These are phyloP conservation scores for Juncus effusus DNA, from an alignment of 176 grass and related monocot species.

Conservation along the genomic window DNA sequence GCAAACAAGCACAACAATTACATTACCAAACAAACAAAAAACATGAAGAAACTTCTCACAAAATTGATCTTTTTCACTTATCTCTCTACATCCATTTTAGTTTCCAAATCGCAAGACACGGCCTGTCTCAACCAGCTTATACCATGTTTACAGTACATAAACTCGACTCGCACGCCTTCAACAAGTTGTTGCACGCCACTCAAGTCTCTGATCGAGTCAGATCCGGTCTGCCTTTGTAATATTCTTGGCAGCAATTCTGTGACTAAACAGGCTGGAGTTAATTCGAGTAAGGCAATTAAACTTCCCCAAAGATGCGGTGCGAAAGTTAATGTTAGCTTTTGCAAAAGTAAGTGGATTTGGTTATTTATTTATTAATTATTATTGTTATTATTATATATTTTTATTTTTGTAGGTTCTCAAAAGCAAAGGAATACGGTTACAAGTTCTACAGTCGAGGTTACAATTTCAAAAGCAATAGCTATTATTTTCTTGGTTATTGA, in stretches of 20 bases:
- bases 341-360: conserved; percentile 3
- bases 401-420: conserved; percentile 17
- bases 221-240: conserved; percentile 26
- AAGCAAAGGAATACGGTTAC: conserved; percentile 23
- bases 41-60: conserved; percentile 13
- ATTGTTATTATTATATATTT: background rate
- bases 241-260: conserved; percentile 16
- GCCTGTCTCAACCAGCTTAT: conserved; percentile 32
- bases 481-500: background rate
- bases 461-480: conserved; percentile 4
- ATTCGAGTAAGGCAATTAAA: conserved; percentile 12
- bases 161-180: conserved; percentile 24
- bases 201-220: conserved; percentile 19
- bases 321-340: conserved; percentile 19
- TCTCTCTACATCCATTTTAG: conserved; percentile 14
- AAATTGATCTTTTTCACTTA: conserved; percentile 8
- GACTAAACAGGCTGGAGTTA: conserved; percentile 21
- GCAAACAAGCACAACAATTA: background rate
- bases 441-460: conserved; percentile 21
- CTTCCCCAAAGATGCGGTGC: conserved; percentile 27
- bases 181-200: conserved; percentile 30
- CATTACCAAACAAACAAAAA: background rate
- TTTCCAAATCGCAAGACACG: conserved; percentile 15
- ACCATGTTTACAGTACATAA: conserved; percentile 28
- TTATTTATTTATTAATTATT: background rate